Evolutionary conservation across 1,284 basidiomycete genomes (phyloP), one percentile per base, ranked within the genome.

Genomic region (Paramarasmius palmivorus): DNA sequence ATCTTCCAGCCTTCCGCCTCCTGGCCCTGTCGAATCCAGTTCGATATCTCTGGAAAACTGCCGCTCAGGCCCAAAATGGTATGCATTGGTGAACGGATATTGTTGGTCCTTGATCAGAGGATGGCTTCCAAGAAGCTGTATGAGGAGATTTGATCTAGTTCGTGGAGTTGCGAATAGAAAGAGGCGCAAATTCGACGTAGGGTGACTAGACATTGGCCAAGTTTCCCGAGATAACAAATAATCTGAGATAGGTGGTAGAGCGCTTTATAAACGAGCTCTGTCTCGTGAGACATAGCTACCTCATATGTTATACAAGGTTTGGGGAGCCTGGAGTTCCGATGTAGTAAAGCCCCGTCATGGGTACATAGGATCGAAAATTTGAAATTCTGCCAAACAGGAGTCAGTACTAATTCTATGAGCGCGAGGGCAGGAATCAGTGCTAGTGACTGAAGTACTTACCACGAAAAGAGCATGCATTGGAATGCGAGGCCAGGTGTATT

Each of bases 131-230:
- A 52, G 45, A 25, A 56, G 36, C n/a, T 48, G 51, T 2, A 53
- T 42, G 8, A 57, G 50, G 15, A 57, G 49, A 41, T 57, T 57
- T 10, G 52, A 50, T 44, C 55, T 53, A n/a, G 55, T 57, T 34
- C 55, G 48, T 50, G 55, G 55, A 39, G 53, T 52, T n/a, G 52
- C 49, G 19, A 41, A 53, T 3, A 57, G 20, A 25, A 57, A 53
- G n/a, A 57, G 36, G 38, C 49, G 38, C 4, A 17, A 6, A 41
- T 22, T 22, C 3, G 36, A 26, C 32, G 8, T 23, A 7, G 9
- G 47, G 20, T 41, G 38, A 20, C 26, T 41, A 15, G 38, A 29
- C 49, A 50, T 50, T 1, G 38, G 25, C n/a, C 25, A 6, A 29
- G 19, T 19, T 41, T 19, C 41, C 22, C 41, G 25, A 42, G 29